A percentile compares a stretch with the other conserved stretches of the same genome.
phyloP scores from a whole-genome alignment of 2,329 filamentous ascomycete species.

The Monilinia polystroma region DNA sequence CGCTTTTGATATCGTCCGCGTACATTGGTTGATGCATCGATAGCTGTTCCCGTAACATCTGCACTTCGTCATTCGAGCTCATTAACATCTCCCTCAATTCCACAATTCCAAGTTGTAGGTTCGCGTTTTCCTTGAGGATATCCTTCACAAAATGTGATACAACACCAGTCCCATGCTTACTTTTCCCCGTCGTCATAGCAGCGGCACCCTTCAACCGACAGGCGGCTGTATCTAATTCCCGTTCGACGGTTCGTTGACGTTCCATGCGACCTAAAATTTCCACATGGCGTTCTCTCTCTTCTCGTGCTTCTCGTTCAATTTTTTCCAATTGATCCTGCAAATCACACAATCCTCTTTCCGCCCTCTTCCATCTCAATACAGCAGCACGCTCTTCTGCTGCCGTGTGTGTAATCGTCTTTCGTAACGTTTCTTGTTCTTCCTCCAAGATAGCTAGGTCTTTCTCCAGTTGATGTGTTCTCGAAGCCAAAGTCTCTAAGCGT shows the following conservation, averaged over 20 bases:
- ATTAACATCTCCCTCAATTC: slow-evolving; percentile 89
- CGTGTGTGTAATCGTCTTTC: slow-evolving; percentile 63
- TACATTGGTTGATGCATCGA: slow-evolving; percentile 71
- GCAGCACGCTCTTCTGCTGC: slow-evolving; percentile 76
- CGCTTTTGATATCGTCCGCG: slow-evolving; percentile 41
- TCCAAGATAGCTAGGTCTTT: slow-evolving; percentile 77
- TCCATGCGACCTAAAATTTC: slow-evolving; percentile 84
- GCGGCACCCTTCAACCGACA: slow-evolving; percentile 79
- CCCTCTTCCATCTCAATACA: slow-evolving; percentile 78
- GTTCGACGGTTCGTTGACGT: slow-evolving; percentile 76
- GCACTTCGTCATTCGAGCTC: slow-evolving; percentile 91
- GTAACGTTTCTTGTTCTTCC: slow-evolving; percentile 72
- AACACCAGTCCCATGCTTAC: slow-evolving; percentile 62
- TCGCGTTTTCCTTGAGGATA: slow-evolving; percentile 92
- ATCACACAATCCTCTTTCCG: slow-evolving; percentile 73
- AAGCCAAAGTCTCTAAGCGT: slow-evolving; percentile 69
- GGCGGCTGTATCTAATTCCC: slow-evolving; percentile 75
- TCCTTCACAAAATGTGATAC: slow-evolving; percentile 97
- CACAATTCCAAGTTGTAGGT: slow-evolving; percentile 84
- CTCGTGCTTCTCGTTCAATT: slow-evolving; percentile 78
- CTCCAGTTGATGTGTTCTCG: slow-evolving; percentile 76
- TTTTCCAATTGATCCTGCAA: slow-evolving; percentile 85
- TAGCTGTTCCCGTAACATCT: slow-evolving; percentile 79
- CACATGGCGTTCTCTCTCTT: slow-evolving; percentile 77
- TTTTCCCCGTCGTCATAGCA: slow-evolving; percentile 54